A percentile compares a stretch with the other conserved stretches of the same genome.
phyloP scores from a whole-genome alignment of 2,329 filamentous ascomycete species.

The Trichoderma asperellum region DNA sequence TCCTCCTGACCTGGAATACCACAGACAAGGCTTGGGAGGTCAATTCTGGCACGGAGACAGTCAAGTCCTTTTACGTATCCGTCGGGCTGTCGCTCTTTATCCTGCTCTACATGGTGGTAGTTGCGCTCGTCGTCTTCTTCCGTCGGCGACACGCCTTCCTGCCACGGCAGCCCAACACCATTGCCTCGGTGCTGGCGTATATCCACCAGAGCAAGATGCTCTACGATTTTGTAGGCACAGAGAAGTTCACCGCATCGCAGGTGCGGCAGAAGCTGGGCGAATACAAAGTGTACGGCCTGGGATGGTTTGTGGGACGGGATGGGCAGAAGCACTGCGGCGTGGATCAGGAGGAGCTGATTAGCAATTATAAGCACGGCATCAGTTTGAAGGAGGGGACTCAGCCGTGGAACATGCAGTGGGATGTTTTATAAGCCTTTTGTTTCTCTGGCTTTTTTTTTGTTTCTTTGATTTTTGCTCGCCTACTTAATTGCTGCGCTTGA shows the following conservation, averaged over 20 bases:
- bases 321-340: conserved; percentile 75
- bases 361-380: conserved; percentile 66
- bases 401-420: conserved; percentile 55
- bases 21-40: conserved; percentile 37
- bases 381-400: conserved; percentile 54
- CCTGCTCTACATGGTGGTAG: conserved; percentile 65
- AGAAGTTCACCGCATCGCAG: conserved; percentile 61
- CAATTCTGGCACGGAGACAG: conserved; percentile 62
- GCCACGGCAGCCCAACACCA: conserved; percentile 77
- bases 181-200: conserved; percentile 74
- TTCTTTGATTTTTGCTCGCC: background rate
- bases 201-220: conserved; percentile 83
- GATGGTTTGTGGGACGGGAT: conserved; percentile 77
- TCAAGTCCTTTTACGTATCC: conserved; percentile 67
- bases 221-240: conserved; percentile 72
- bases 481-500: background rate
- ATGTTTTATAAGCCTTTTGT: conserved; percentile 37
- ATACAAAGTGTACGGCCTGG: conserved; percentile 71
- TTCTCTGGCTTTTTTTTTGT: background rate
- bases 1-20: conserved; percentile 46
- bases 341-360: conserved; percentile 73
- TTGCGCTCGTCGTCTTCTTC: conserved; percentile 63
- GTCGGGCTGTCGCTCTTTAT: conserved; percentile 65
- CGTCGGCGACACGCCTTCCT: conserved; percentile 71
- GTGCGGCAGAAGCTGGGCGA: conserved; percentile 65